Base-by-base conservation (phyloP, 352 stramenopile species). In the Phytopythium ostracodes region DNA sequence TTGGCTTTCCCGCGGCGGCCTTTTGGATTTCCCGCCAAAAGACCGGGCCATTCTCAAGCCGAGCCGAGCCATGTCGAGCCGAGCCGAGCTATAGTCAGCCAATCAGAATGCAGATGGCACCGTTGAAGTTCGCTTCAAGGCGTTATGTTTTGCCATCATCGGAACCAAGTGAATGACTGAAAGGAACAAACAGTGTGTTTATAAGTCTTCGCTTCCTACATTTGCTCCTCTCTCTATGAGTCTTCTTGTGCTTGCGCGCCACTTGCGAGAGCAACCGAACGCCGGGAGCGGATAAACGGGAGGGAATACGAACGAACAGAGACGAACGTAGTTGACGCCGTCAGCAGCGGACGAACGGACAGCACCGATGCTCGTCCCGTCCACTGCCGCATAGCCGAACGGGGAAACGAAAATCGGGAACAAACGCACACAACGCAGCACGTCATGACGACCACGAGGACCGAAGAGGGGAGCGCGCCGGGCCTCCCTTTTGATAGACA, bases 201-300 rank as follows among this genome's bases (percentile, higher is more conserved):
- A 53, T 53, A 53, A 35, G 46, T 31, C 24, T 29, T 52, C n/a
- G 44, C 44, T 52, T 15, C 12, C 44, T 52, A 52, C 44, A 53
- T n/a, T 35, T 35, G 46, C 22, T 33, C 46, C 15, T 29, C 46
- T 53, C 46, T 35, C 46, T 53, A 53, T n/a, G 46, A 3, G 46
- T 35, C 15, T 47, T 24, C 18, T 22, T 5, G 24, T 2, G 17
- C 4, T 24, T 38, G 47, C 25, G 27, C 25, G 25, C 18, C 47
- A 24, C 25, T 51, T 31, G 25, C 46, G 25, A 33, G 46, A 53
- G 46, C 46, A 52, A 24, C 46, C 24, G 22, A 53, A 22, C 20
- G 42, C 42, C 18, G 42, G 42, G 42, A 44, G 42, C 20, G 20
- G 17, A 50, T 8, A 20, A 50, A 18, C 43, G 47, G 14, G 11